These are phyloP conservation scores for Ophiosphaerella narmari DNA, from an alignment of 2,329 filamentous ascomycete genomes.

Conservation along the genomic window DNA sequence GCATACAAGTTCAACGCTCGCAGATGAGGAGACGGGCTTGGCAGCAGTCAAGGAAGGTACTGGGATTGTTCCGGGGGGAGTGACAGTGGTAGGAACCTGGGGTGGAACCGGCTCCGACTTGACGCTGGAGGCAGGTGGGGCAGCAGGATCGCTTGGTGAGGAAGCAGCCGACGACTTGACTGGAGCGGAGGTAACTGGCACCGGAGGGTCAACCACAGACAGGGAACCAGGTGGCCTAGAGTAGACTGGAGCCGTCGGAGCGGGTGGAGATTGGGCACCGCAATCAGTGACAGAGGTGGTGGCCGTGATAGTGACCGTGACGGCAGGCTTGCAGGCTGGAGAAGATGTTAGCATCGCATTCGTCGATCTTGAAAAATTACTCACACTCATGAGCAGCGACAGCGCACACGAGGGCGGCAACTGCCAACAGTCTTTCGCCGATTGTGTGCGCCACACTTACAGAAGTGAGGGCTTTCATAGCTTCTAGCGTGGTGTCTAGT, in stretches of 20 bases:
- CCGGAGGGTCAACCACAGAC: conserved; percentile 8
- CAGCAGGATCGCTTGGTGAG: conserved; percentile 6
- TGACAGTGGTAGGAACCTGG: background rate
- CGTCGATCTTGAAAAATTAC: conserved; percentile 4
- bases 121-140: conserved; percentile 7
- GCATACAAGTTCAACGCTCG: conserved; percentile 71
- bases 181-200: conserved; percentile 7
- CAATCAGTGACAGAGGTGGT: conserved; percentile 20
- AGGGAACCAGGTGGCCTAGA: conserved; percentile 9
- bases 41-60: conserved; percentile 15
- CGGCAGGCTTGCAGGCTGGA: conserved; percentile 19
- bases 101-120: background rate
- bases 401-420: conserved; percentile 22
- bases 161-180: conserved; percentile 8
- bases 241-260: conserved; percentile 8
- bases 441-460: conserved; percentile 78
- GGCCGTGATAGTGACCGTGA: conserved; percentile 33
- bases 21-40: conserved; percentile 9
- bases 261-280: conserved; percentile 12
- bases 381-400: conserved; percentile 24
- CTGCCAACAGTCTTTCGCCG: conserved; percentile 61
- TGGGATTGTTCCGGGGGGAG: conserved; percentile 7
- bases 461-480: conserved; percentile 55
- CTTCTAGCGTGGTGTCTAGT: conserved; percentile 67
- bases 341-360: conserved; percentile 9